Evolutionary conservation across 768 basidiomycete species (phyloP), one percentile per base, ranked within the genome.

Genomic region (Tricholoma hemisulphureum): DNA sequence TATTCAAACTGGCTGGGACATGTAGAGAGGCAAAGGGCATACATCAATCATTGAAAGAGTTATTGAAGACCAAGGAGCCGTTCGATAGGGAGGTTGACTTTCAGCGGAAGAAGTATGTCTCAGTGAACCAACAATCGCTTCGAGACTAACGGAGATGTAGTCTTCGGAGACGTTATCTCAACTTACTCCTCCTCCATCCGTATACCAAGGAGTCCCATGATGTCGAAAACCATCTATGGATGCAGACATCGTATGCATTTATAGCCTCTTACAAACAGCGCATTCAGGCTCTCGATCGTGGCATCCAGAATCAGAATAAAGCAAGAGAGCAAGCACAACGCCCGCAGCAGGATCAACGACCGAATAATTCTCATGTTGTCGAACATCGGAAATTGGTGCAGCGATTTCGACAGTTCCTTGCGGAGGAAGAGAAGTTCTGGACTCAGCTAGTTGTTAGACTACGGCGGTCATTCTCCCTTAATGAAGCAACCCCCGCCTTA

Each of bases 371-470:
- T 10, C 63, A 64, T 39, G 50, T 65, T 11, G 91, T 94, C 45
- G 95, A 96, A 67, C 77, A 93, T 61, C 86, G 93, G 63, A 96
- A 92, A 69, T 81, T 94, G 28, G 72, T 94, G 14, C 89, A 92
- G 48, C 85, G 92, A 39, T 98, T 99, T 76, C 82, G 90, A 32
- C 88, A 93, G 65, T 97, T 95, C 69, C 83, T 99, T 13, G 81
- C 86, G 0, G 86, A 89, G 29, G 96, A 99, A 71, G 92, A 95
- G 69, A 88, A 86, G 64, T 97, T 96, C 72, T 99, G 95, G 89
- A 84, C 81, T 26, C 83, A 87, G 58, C 80, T 98, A 18, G 79
- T 95, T 45, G 75, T 86, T 49, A 84, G 94, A 32, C 77, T 95
- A 61, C 86, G 86, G 46, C 83, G 86, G 56, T 79, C 86, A 8